Conservation (phyloP, 768 basidiomycete genomes). For the Phylloporus sp. region DNA sequence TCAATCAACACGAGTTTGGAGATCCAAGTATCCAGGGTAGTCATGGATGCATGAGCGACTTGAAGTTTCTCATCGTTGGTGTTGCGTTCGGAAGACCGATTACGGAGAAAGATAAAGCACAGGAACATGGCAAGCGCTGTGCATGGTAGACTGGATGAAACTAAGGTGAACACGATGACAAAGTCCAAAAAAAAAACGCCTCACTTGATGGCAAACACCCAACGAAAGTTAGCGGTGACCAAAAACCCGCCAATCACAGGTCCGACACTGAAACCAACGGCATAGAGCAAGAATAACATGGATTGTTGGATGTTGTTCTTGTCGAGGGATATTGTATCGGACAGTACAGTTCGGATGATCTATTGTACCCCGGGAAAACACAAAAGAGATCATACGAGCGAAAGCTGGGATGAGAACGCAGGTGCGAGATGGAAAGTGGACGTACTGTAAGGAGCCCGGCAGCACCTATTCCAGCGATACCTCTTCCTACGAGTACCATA, state of each 20-base stretch:
- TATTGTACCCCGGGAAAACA: not conserved
- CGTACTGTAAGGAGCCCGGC: constrained; percentile 39
- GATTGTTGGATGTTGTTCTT: constrained; percentile 41
- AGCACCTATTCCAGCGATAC: constrained; percentile 48
- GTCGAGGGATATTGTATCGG: constrained; percentile 42
- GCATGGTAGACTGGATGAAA: constrained; percentile 37
- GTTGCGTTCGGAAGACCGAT: constrained; percentile 18
- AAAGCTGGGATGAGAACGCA: not conserved
- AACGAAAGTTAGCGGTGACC: constrained; percentile 40
- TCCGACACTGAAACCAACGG: constrained; percentile 40
- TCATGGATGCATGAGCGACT: not conserved
- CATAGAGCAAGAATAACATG: constrained; percentile 41
- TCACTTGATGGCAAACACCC: constrained; percentile 56
- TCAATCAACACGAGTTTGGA: constrained; percentile 38
- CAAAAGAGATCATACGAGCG: not conserved
- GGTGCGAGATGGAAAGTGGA: not conserved
- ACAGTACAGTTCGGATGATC: constrained; percentile 42
- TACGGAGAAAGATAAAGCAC: constrained; percentile 40
- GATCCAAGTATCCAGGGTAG: constrained; percentile 14
- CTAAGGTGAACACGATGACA: not conserved
- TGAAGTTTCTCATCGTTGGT: constrained; percentile 12
- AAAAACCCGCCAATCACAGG: constrained; percentile 43
- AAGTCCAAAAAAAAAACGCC: constrained; percentile 3
- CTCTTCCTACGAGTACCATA: constrained; percentile 44
- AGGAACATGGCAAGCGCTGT: constrained; percentile 35